These are phyloP conservation scores for Epithele typhae DNA, from an alignment of 768 basidiomycete genomes.

Conservation along the genomic window DNA sequence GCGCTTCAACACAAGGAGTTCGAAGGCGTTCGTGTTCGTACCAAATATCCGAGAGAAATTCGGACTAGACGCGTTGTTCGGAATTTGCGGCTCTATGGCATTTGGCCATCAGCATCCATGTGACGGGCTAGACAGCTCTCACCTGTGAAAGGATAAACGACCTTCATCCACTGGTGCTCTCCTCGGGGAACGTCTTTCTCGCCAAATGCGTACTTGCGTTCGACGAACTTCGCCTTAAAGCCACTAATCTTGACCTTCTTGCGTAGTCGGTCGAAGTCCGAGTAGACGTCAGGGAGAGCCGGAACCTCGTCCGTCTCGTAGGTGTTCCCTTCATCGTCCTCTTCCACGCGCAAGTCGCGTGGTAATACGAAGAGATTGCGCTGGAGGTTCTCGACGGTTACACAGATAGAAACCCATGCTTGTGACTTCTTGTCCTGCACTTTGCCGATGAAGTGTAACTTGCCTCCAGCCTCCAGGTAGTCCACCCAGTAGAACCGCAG, in stretches of 20 bases:
- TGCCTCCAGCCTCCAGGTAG: conserved; percentile 82
- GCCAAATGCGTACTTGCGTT: conserved; percentile 90
- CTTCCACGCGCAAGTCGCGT: conserved; percentile 56
- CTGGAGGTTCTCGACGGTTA: conserved; percentile 80
- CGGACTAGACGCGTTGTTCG: conserved; percentile 66
- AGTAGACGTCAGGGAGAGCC: conserved; percentile 63
- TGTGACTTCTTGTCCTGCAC: conserved; percentile 71
- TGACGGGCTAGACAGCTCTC: conserved; percentile 18
- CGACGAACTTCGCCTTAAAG: conserved; percentile 82
- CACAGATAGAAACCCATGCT: conserved; percentile 78
- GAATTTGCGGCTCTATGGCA: conserved; percentile 74
- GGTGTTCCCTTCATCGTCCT: conserved; percentile 54
- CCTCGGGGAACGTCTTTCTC: conserved; percentile 75
- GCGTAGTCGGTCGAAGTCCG: conserved; percentile 79
- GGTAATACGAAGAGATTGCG: conserved; percentile 91
- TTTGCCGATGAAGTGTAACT: conserved; percentile 88
- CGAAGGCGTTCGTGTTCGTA: conserved; percentile 89
- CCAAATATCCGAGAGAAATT: conserved; percentile 89
- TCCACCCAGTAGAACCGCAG: conserved; percentile 96
- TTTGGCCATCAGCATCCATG: too few species aligned
- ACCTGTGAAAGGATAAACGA: conserved; percentile 89
- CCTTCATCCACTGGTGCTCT: conserved; percentile 87
- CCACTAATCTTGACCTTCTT: conserved; percentile 61
- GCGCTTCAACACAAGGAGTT: conserved; percentile 87
- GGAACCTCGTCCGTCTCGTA: conserved; percentile 77